phyloP scores from a whole-genome alignment of 306 rosid species.

The Astragalus membranaceus region DNA sequence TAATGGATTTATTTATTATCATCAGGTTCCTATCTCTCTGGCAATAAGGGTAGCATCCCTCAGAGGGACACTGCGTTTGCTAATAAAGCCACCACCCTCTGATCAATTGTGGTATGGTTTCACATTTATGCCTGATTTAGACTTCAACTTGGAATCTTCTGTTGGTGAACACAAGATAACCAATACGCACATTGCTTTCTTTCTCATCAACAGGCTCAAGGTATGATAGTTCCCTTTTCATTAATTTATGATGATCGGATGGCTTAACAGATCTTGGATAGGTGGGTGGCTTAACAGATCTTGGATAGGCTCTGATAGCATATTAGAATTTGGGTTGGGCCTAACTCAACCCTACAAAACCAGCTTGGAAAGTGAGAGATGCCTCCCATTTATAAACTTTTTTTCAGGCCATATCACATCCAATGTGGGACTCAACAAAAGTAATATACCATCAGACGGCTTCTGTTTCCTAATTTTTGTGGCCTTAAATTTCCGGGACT shows the following conservation, averaged over 20 bases:
- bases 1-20: slow-evolving; percentile 31
- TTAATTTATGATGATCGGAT: neutral
- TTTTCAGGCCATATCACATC: no score
- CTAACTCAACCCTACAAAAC: no score
- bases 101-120: slow-evolving; percentile 86
- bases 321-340: no score
- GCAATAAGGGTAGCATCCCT: slow-evolving; percentile 73
- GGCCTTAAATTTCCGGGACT: neutral
- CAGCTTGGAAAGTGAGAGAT: no score
- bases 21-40: slow-evolving; percentile 81
- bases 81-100: slow-evolving; percentile 92
- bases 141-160: slow-evolving; percentile 68
- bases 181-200: slow-evolving; percentile 54
- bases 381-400: no score
- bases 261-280: no score
- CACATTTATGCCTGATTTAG: slow-evolving; percentile 88
- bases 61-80: slow-evolving; percentile 79
- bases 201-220: slow-evolving; percentile 70
- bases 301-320: no score
- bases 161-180: slow-evolving; percentile 84
- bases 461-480: no score
- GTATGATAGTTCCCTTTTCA: slow-evolving; percentile 38
- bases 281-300: no score
- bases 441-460: no score
- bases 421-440: no score